Base-by-base conservation (phyloP, 2,329 filamentous ascomycete genomes). In the Beauveria sp. region DNA sequence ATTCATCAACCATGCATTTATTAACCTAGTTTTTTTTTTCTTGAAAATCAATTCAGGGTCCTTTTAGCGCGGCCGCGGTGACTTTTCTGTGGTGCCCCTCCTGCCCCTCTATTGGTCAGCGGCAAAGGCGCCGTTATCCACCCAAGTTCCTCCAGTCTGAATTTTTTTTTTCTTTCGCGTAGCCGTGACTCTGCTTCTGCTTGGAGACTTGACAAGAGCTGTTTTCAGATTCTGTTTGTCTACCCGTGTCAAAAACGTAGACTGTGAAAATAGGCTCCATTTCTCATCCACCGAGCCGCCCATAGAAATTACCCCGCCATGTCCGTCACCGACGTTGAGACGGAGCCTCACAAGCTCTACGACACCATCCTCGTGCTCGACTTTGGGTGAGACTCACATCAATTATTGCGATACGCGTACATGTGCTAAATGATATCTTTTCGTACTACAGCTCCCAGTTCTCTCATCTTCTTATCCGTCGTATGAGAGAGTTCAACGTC, bases 401-500 rank as follows among this genome's bases (percentile, higher is more conserved):
- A 4, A 28, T 6, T 9, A 5, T 3, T 18, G 24, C 22, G 10
- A 52, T 8, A 22, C 16, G 12, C 40, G 50, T 30, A 16, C 16
- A 54, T 20, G 18, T 53, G 40, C 48, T 53, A 47, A 53, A 46
- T n/a, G 1, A 6, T 46, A 12, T 5, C 20, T 43, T 5, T 58
- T 18, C n/a, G 16, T 16, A 9, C n/a, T n/a, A 59, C 20, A 53
- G 28, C 48, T 61, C 83, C 26, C 87, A 90, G 75, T 88, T 87
- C 69, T 86, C 84, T 46, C 88, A 92, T 73, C 79, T 92, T 44
- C 91, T 92, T 70, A 85, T 86, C 10, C 81, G 90, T 59, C 84
- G 90, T 40, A 81, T 96, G 30, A 84, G 91, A 67, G 85, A 89
- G 67, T 82, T 96, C 75, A 88, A 88, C 77, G 83, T 96, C 72